Base-by-base conservation (phyloP, 148 eudicot species). In the Arbutus unedo region DNA sequence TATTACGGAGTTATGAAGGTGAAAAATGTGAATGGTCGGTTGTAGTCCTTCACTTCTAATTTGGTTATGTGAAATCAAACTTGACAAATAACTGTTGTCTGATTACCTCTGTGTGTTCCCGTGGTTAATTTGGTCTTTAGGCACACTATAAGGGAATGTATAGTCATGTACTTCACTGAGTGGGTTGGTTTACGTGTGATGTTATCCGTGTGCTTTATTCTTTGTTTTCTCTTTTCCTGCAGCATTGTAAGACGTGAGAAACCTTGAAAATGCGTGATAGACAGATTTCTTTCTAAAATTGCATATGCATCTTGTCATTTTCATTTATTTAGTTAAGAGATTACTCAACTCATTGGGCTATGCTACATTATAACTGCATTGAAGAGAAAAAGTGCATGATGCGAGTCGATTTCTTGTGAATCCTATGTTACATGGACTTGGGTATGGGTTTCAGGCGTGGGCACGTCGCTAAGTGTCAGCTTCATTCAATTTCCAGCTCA, bases 81-180 rank as follows among this genome's bases (percentile, higher is more conserved):
- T 64, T 74, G 38, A 49, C 55, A 25, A 68, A 79, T 76, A 73
- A 47, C 72, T 41, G 77, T 79, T 80, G 84, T 84, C 78, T 81
- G 82, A 49, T 72, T 57, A 43, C 31, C 11, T 48, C 68, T 66
- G 16, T 82, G 43, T 82, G 55, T 49, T 67, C 51, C 45, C 3
- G 13, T 75, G 53, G 54, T 74, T 74, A 45, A 23, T 13, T 47
- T 74, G 57, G 41, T 23, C 45, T 73, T 74, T 79, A 71, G 53
- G 70, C 70, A 82, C 72, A n/a, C 47, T 31, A 41, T 66, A 31
- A 79, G 72, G 55, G 85, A 68, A 70, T 89, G 88, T 89, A 89
- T 84, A 85, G 88, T 85, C 82, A 68, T 86, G 55, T 83, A 83
- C 84, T 56, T 44, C 50, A 31, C 54, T 38, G 82, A 81, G 53